Conservation (phyloP, 192 early-diverging fungal genomes). For the Physocladia obscura region DNA sequence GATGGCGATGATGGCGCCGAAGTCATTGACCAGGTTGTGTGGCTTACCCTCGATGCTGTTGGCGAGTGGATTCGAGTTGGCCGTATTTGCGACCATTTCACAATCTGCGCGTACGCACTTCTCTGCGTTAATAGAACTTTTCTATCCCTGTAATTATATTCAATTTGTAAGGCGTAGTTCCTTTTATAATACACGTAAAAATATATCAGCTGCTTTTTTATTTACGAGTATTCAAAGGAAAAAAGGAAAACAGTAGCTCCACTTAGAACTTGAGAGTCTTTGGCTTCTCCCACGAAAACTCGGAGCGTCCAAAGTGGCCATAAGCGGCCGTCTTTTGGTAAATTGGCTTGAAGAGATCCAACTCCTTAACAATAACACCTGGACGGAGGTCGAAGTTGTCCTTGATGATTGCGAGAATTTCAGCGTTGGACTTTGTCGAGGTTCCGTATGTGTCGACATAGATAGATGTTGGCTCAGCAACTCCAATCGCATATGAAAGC, state of each 20-base stretch:
- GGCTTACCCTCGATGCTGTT: too few species aligned
- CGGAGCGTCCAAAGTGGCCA: slow-evolving; percentile 75
- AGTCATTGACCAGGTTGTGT: too few species aligned
- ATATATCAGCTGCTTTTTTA: too few species aligned
- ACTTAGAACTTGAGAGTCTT: slow-evolving; percentile 67
- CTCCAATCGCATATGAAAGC: slow-evolving; percentile 98
- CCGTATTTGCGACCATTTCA: too few species aligned
- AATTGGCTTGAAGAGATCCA: slow-evolving; percentile 97
- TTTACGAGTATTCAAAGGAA: neutral
- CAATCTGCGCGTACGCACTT: too few species aligned
- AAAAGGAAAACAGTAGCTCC: neutral
- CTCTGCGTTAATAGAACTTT: too few species aligned
- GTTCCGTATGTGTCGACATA: slow-evolving; percentile 97
- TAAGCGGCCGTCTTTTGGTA: slow-evolving; percentile 96
- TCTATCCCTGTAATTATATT: too few species aligned
- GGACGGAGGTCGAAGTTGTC: slow-evolving; percentile 99
- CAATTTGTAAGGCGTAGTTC: too few species aligned
- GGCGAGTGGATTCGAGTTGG: too few species aligned
- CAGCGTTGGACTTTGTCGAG: slow-evolving; percentile 81
- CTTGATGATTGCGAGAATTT: slow-evolving; percentile 92
- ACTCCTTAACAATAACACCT: slow-evolving; percentile 96
- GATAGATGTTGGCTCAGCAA: slow-evolving; percentile 94
- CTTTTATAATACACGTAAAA: too few species aligned
- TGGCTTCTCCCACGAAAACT: slow-evolving; percentile 94
- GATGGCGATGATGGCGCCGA: too few species aligned